Evolutionary conservation across 1,139 yeast genomes (phyloP).

Genomic region (Suzukiozyma palmioleophila): DNA sequence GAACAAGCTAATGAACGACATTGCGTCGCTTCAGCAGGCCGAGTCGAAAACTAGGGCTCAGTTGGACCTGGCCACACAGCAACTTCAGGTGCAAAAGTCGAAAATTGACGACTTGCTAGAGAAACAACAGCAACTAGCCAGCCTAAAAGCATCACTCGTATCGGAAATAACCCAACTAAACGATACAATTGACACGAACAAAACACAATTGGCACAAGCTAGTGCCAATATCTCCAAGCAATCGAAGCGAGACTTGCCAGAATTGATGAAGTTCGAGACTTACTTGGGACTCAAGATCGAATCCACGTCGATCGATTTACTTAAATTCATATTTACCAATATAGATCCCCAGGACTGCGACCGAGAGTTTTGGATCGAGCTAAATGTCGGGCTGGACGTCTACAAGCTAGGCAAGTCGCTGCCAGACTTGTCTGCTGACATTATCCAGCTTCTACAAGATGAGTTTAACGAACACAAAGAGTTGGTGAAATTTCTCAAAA

Average conservation of each 20-base stretch:
- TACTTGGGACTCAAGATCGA: constrained; percentile 44
- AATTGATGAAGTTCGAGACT: constrained; percentile 39
- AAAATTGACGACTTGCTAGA: constrained; percentile 24
- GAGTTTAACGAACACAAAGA: constrained; percentile 35
- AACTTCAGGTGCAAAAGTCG: constrained; percentile 19
- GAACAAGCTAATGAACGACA: constrained; percentile 19
- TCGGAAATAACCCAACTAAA: constrained; percentile 23
- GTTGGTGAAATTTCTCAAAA: constrained; percentile 36
- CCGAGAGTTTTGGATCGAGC: constrained; percentile 32
- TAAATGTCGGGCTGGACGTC: constrained; percentile 32
- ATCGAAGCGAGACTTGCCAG: constrained; percentile 24
- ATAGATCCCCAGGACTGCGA: constrained; percentile 38
- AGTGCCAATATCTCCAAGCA: constrained; percentile 4
- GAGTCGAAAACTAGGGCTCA: constrained; percentile 19
- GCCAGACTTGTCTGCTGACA: constrained; percentile 29
- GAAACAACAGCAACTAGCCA: constrained; percentile 19
- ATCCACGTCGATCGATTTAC: constrained; percentile 31
- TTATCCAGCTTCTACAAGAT: constrained; percentile 16
- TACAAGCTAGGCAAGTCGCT: constrained; percentile 26
- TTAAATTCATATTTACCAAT: constrained; percentile 39
- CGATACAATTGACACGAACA: constrained; percentile 17
- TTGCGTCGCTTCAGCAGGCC: constrained; percentile 15
- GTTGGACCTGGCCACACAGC: not conserved
- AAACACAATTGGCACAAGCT: constrained; percentile 9
- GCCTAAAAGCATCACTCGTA: constrained; percentile 21